Evolutionary conservation across 2,329 filamentous ascomycete genomes (phyloP), one percentile per base, ranked within the genome.

Genomic region (Clarireedia homoeocarpa): DNA sequence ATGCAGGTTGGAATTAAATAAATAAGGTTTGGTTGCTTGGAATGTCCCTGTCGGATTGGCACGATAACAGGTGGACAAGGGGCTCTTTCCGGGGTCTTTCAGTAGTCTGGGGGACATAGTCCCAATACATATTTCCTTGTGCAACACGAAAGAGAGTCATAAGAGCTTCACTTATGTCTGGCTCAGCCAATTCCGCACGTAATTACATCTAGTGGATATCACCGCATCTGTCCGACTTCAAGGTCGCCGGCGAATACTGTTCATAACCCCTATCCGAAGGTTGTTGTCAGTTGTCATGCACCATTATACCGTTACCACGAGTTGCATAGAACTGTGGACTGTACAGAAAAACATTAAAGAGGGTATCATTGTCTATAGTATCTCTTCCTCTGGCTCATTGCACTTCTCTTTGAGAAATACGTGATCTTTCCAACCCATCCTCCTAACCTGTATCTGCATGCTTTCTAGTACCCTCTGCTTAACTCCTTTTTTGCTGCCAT

Each of bases 391-490:
- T 5, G 20, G 7, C 9, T 56, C 27, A 48, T 58, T 30, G 24
- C 53, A 53, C 17, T 48, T 57, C 50, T 66, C 66, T 52, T 62
- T 61, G 48, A 69, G 50, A 20, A 69, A 59, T 2, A 40, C 49
- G 61, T 69, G 65, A 14, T 61, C 53, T 10, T 56, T 59, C 58
- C 60, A 66, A 5, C 65, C 67, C 62, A 67, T 65, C 14, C 58
- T 58, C 24, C 67, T 73, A 2, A 85, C 74, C 66, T 90, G 86
- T 20, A 89, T 87, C 74, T 89, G 81, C 78, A 89, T 89, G 67
- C 88, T 91, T 58, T 89, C 81, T 66, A 91, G 65, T 26, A 92
- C 77, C 60, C 86, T 78, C 57, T 68, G 66, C 73, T 86, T 90
- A 53, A 89, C 74, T 60, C 53, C 55, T 15, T 54, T 61, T 39